Evolutionary conservation across 2,329 filamentous ascomycete species (phyloP).

Genomic region (Pyrenophora teres): DNA sequence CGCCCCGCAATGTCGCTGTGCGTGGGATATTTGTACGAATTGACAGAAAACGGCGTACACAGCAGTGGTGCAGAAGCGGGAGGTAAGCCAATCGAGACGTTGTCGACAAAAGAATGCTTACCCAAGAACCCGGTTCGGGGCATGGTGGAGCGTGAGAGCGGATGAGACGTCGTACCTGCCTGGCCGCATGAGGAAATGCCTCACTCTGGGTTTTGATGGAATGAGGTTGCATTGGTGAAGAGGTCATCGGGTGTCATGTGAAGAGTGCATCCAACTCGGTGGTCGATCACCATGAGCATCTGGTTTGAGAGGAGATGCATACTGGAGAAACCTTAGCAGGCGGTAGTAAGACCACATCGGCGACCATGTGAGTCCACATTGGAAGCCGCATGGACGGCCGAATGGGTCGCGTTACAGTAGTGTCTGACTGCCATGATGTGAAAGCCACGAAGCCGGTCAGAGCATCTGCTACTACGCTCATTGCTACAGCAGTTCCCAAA

Average conservation of each 20-base stretch:
- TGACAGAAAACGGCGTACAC: constrained; percentile 49
- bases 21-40: constrained; percentile 20
- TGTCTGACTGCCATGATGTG: constrained; percentile 29
- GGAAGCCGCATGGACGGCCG: constrained; percentile 16
- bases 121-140: constrained; percentile 37
- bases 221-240: too few species aligned
- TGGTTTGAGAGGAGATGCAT: constrained; percentile 1
- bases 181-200: too few species aligned
- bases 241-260: background rate
- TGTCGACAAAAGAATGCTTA: constrained; percentile 4
- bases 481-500: constrained; percentile 7
- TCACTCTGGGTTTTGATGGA: too few species aligned
- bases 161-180: constrained; percentile 20
- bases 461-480: constrained; percentile 12
- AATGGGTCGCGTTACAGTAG: constrained; percentile 23
- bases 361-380: constrained; percentile 16
- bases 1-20: constrained; percentile 21
- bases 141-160: constrained; percentile 9
- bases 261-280: background rate
- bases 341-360: constrained; percentile 16
- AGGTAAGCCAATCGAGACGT: constrained; percentile 24
- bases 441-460: constrained; percentile 18
- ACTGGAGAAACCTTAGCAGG: constrained; percentile 10
- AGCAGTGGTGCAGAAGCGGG: constrained; percentile 21
- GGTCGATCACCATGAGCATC: background rate